Evolutionary conservation across 768 basidiomycete genomes (phyloP).

Genomic region (Hysterangium stoloniferum): DNA sequence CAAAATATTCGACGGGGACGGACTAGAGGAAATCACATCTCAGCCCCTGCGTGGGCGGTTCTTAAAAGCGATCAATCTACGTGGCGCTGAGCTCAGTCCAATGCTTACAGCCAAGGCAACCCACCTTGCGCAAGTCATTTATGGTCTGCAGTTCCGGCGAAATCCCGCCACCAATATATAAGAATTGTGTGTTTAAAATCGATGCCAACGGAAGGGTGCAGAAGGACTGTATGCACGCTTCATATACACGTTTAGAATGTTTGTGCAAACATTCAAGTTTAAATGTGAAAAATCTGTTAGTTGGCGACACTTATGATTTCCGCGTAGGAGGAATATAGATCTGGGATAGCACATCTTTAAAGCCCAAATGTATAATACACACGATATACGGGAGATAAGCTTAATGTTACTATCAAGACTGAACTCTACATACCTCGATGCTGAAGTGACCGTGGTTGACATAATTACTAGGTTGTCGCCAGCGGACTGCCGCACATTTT

Average conservation of each 20-base stretch:
- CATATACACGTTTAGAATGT: slow-evolving; percentile 93
- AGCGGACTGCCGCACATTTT: slow-evolving; percentile 40
- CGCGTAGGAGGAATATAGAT: slow-evolving; percentile 90
- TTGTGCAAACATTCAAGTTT: slow-evolving; percentile 87
- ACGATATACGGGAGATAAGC: slow-evolving; percentile 21
- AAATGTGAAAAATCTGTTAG: slow-evolving; percentile 56
- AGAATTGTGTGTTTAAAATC: slow-evolving; percentile 98
- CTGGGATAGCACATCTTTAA: slow-evolving; percentile 99
- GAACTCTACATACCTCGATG: too few species aligned
- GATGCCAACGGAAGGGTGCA: slow-evolving; percentile 88
- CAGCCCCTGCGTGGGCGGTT: slow-evolving; percentile 41
- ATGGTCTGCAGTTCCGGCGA: slow-evolving; percentile 40
- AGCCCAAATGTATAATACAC: slow-evolving; percentile 94
- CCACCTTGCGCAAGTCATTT: slow-evolving; percentile 36
- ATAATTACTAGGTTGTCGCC: slow-evolving; percentile 40
- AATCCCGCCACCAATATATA: slow-evolving; percentile 63
- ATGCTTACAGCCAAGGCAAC: slow-evolving; percentile 11
- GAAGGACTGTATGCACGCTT: too few species aligned
- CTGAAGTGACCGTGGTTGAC: slow-evolving; percentile 42
- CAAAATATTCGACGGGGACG: slow-evolving; percentile 43
- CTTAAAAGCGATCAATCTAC: slow-evolving; percentile 43
- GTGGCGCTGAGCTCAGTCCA: neutral
- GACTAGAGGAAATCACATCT: too few species aligned
- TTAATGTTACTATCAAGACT: too few species aligned
- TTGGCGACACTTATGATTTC: slow-evolving; percentile 98